Percentiles rank a stretch among this genome's conserved stretches.
These are phyloP conservation scores for Lophium mytilinum DNA, from an alignment of 495 filamentous ascomycete genomes.

Conservation along the genomic window DNA sequence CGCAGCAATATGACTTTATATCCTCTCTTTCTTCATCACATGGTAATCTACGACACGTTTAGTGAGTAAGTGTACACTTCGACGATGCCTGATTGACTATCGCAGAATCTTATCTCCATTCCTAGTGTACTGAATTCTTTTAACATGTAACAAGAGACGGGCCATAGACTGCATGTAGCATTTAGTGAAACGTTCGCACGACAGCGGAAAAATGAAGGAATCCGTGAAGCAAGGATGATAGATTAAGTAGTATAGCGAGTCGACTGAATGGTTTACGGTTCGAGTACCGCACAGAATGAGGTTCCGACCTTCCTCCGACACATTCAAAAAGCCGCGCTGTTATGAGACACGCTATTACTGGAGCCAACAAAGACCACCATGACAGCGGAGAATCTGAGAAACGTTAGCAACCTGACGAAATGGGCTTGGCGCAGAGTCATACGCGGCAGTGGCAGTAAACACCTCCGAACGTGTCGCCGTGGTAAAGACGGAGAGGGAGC, in stretches of 20 bases:
- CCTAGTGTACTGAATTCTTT: too few relatives aligned
- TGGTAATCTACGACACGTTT: too few relatives aligned
- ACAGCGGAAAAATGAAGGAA: too few relatives aligned
- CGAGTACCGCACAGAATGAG: not conserved
- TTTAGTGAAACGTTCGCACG: too few relatives aligned
- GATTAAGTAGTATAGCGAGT: not conserved
- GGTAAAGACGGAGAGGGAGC: constrained; percentile 17
- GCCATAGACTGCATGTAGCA: too few relatives aligned
- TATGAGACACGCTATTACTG: not conserved
- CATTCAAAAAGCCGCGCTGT: not conserved
- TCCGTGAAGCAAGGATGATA: not conserved
- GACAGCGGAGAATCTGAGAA: not conserved
- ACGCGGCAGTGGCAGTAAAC: constrained; percentile 32
- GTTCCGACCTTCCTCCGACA: not conserved
- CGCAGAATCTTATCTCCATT: too few relatives aligned
- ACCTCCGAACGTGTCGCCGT: constrained; percentile 24
- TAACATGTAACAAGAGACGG: too few relatives aligned
- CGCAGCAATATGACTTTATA: too few relatives aligned
- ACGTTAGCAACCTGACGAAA: not conserved
- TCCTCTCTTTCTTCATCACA: too few relatives aligned
- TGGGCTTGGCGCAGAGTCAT: not conserved
- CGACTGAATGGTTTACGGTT: not conserved
- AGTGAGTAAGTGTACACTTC: too few relatives aligned
- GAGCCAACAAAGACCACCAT: not conserved
- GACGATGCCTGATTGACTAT: too few relatives aligned